Evolutionary conservation across 2,329 filamentous ascomycete species (phyloP).

Genomic region (Rhexocercosporidium sp.): DNA sequence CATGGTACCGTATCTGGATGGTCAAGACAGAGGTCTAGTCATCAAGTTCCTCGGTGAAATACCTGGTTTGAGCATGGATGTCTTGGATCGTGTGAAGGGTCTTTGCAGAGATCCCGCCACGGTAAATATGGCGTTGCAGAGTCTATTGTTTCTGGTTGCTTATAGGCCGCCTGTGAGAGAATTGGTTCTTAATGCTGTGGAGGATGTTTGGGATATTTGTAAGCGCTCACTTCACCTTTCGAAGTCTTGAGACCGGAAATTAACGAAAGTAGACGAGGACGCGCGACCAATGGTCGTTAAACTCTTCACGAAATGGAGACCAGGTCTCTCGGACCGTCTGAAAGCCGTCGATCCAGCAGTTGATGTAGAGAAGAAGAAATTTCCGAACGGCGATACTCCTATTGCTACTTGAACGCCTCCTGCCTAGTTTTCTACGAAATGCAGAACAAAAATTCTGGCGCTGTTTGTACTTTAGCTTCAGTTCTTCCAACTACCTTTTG

Average conservation of each 20-base stretch:
- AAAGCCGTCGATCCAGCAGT: constrained; percentile 26
- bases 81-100: constrained; percentile 74
- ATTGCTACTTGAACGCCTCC: constrained; percentile 2
- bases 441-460: neutral
- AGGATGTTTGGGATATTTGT: constrained; percentile 72
- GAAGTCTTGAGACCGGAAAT: constrained; percentile 26
- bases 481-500: neutral
- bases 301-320: constrained; percentile 66
- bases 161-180: constrained; percentile 69
- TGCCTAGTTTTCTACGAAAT: too few species aligned
- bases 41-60: constrained; percentile 93
- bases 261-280: constrained; percentile 58
- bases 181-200: constrained; percentile 66
- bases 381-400: constrained; percentile 19
- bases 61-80: constrained; percentile 73
- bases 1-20: constrained; percentile 88
- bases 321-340: constrained; percentile 43
- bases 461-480: constrained; percentile 4
- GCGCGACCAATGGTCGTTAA: constrained; percentile 66
- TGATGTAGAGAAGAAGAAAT: too few species aligned
- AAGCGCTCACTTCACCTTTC: constrained; percentile 43
- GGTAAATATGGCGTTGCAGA: constrained; percentile 66
- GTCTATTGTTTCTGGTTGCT: constrained; percentile 69
- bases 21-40: constrained; percentile 80
- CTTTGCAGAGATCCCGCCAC: constrained; percentile 71